Evolutionary conservation across 495 filamentous ascomycete genomes (phyloP), one percentile per base, ranked within the genome.

Genomic region (Melanomma pulvis-pyrius): DNA sequence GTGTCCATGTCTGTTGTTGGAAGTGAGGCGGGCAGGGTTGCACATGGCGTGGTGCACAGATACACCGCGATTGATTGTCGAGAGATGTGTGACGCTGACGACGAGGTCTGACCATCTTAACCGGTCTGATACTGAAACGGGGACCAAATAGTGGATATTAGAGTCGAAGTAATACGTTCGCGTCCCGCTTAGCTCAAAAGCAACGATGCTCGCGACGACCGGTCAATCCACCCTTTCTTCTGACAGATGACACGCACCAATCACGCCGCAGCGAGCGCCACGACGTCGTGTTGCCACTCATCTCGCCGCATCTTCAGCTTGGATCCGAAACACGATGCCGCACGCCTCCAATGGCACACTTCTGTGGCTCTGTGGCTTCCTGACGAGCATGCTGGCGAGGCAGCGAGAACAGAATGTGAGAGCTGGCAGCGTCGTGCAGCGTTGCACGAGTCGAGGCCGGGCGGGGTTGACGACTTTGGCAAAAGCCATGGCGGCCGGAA

Each of bases 191-290:
- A 2, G 39, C 3, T 44, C 8, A 44, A 6, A 6, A 6, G 32
- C 32, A 36, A 13, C 32, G n/a, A n/a, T 36, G 32, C 6, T 13
- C 6, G 32, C 32, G 6, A 6, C 49, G 25, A 54, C 51, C 51
- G 51, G 51, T 54, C 51, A 54, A 24, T n/a, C 32, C 29, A 54
- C 51, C 51, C 51, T 26, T 28, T 54, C 25, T 21, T 34, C 25
- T 29, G 2, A 44, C 39, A 44, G n/a, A 36, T 6, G 32, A 6
- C 6, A 36, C 13, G 32, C 13, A 36, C 9, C 8, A 54, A 34
- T 2, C 9, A 54, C 21, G 25, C n/a, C 7, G 8, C 17, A 26
- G 26, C 46, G n/a, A 4, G 25, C 29, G 28, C 6, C 6, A 3
- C 30, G 25, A 5, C 51, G 51, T 19, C 51, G 25, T 54, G 25